These are phyloP conservation scores for Nevesoporus exiguus DNA, from an alignment of 768 basidiomycete genomes.

Conservation along the genomic window DNA sequence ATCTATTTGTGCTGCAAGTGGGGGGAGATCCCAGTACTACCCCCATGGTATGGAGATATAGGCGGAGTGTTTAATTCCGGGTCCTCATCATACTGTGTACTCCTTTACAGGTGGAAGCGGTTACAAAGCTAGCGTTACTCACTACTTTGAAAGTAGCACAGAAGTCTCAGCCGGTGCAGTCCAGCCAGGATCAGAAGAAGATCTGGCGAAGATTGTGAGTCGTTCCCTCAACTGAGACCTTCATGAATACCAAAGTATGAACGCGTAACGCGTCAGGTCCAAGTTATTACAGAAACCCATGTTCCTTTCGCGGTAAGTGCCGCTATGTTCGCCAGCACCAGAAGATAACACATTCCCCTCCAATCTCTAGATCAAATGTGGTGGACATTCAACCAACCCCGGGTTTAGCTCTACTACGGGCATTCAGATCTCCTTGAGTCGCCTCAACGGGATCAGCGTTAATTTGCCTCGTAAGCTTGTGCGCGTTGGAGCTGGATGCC, in stretches of 20 bases:
- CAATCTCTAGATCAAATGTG: slow-evolving; percentile 29
- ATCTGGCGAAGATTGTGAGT: slow-evolving; percentile 8
- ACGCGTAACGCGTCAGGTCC: slow-evolving; percentile 1
- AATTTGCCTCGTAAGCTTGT: slow-evolving; percentile 1
- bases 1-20: background rate
- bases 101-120: slow-evolving; percentile 17
- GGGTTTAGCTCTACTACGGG: slow-evolving; percentile 34
- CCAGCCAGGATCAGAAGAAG: slow-evolving; percentile 12
- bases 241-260: background rate
- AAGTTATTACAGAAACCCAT: slow-evolving; percentile 1
- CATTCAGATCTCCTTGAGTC: slow-evolving; percentile 27
- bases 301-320: slow-evolving; percentile 13
- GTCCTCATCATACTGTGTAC: background rate
- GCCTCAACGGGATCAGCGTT: slow-evolving; percentile 18
- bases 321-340: background rate
- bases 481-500: slow-evolving; percentile 26
- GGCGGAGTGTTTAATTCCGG: background rate
- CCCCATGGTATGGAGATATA: slow-evolving; percentile 1
- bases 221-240: background rate
- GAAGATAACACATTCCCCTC: too few relatives aligned
- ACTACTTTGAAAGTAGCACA: slow-evolving; percentile 14
- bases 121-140: slow-evolving; percentile 11
- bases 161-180: slow-evolving; percentile 8
- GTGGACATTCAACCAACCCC: slow-evolving; percentile 30
- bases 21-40: slow-evolving; percentile 8